Evolutionary conservation across 2,329 filamentous ascomycete genomes (phyloP), one percentile per base, ranked within the genome.

Genomic region (Sphaceloma murrayae): DNA sequence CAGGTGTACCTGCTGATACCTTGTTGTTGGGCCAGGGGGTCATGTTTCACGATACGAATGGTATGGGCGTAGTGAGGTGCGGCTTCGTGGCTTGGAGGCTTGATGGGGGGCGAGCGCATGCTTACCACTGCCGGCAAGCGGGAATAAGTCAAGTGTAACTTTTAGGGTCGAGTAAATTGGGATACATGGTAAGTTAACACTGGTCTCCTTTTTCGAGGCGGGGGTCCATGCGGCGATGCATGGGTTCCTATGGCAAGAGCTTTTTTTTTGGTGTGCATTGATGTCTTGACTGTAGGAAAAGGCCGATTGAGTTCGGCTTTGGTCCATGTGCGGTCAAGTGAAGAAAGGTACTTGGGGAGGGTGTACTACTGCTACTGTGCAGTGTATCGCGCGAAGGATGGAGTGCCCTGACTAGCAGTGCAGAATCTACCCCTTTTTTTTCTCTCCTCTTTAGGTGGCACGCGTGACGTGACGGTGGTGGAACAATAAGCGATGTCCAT

Each of bases 401-500:
- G 22, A 22, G 36, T 22, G 27, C 27, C 36, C 24, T 30, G 36
- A 17, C 36, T 18, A 26, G 24, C 4, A 14, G 13, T 40, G 22
- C 36, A 40, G 36, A 40, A 40, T 40, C 36, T 40, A 30, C 36
- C 36, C 36, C 36, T 40, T 27, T 29, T 40, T 40, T 11, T 26
- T 40, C 13, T n/a, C n/a, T n/a, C n/a, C n/a, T n/a, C n/a, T n/a
- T n/a, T n/a, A n/a, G n/a, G n/a, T n/a, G n/a, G n/a, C n/a, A n/a
- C n/a, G 34, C 34, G 34, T 38, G 34, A 22, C 19, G 16, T 38
- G 34, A 26, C 33, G 31, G 31, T 10, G 31, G 29, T 33, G n/a
- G 31, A 33, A 33, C 14, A n/a, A n/a, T n/a, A n/a, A n/a, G n/a
- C n/a, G n/a, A n/a, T n/a, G n/a, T n/a, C n/a, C n/a, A n/a, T n/a